These are phyloP conservation scores for Pseudozyma thailandica DNA, from an alignment of 1,284 basidiomycete species.

Conservation along the genomic window DNA sequence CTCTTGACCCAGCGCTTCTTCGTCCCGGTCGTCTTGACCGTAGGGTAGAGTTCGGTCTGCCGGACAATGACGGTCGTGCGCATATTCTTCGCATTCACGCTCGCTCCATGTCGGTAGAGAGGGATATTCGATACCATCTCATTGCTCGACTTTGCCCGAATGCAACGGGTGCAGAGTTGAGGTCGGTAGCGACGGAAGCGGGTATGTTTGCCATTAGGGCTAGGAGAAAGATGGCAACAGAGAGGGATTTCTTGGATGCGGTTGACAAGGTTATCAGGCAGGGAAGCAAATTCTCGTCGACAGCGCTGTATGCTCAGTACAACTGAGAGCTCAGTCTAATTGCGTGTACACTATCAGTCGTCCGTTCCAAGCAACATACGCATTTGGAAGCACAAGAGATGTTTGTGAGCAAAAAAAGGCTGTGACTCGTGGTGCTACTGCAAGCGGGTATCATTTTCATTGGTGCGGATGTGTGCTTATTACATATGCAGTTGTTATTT, in stretches of 20 bases:
- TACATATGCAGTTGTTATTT: too few species aligned
- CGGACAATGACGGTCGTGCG: constrained; percentile 94
- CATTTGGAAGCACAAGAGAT: neutral
- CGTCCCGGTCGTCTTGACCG: constrained; percentile 96
- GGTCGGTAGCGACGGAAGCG: constrained; percentile 96
- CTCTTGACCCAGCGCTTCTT: constrained; percentile 93
- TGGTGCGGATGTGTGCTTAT: too few species aligned
- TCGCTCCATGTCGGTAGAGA: constrained; percentile 93
- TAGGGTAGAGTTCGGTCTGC: constrained; percentile 93
- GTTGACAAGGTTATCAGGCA: constrained; percentile 98
- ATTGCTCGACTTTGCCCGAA: constrained; percentile 97
- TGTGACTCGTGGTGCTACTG: too few species aligned
- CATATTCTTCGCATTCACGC: constrained; percentile 98
- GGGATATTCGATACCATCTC: constrained; percentile 96
- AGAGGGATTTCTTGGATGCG: constrained; percentile 95
- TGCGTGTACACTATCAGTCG: constrained; percentile 20
- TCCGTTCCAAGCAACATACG: neutral
- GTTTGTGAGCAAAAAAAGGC: too few species aligned
- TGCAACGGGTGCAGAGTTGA: constrained; percentile 95
- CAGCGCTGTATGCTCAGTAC: constrained; percentile 63
- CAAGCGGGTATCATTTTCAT: constrained; percentile 29
- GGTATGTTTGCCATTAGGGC: constrained; percentile 99
- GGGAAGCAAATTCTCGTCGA: constrained; percentile 90
- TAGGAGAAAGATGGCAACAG: constrained; percentile 93
- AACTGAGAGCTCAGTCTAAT: constrained; percentile 18